Percentiles rank a stretch among this genome's conserved stretches.
These are phyloP conservation scores for Purpureocillium takamizusanense DNA, from an alignment of 2,329 filamentous ascomycete species.

Conservation along the genomic window DNA sequence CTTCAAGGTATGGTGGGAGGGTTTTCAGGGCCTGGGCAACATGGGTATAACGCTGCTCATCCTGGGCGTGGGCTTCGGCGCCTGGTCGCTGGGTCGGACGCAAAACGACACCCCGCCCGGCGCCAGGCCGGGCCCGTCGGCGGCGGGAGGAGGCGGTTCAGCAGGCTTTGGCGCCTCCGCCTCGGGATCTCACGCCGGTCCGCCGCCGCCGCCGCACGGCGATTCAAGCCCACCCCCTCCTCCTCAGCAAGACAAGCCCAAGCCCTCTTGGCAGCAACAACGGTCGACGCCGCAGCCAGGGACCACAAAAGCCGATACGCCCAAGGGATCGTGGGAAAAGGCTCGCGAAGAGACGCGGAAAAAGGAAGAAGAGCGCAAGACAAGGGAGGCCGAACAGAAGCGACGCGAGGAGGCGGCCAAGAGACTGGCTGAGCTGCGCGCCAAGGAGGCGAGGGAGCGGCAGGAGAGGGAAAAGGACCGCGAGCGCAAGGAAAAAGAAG, in stretches of 20 bases:
- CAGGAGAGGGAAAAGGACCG: slow-evolving; percentile 31
- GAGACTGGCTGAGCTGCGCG: slow-evolving; percentile 43
- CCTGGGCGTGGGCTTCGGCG: slow-evolving; percentile 63
- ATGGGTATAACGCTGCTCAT: slow-evolving; percentile 65
- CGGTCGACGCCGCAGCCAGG: slow-evolving; percentile 13
- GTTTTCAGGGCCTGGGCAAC: slow-evolving; percentile 62
- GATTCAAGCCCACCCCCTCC: slow-evolving; percentile 4
- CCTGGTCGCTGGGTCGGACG: slow-evolving; percentile 53
- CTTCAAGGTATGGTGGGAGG: slow-evolving; percentile 62
- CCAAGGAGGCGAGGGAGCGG: slow-evolving; percentile 43
- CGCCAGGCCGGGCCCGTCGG: slow-evolving; percentile 11
- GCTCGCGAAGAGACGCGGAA: slow-evolving; percentile 57
- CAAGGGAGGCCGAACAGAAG: slow-evolving; percentile 51
- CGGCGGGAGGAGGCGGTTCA: slow-evolving; percentile 10
- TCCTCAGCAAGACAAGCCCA: slow-evolving; percentile 10
- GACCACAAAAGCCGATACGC: slow-evolving; percentile 10
- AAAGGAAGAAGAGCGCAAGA: slow-evolving; percentile 55
- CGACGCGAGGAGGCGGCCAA: slow-evolving; percentile 46
- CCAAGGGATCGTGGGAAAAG: slow-evolving; percentile 55
- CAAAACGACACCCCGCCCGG: slow-evolving; percentile 20
- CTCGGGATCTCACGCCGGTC: slow-evolving; percentile 20
- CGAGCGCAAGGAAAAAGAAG: slow-evolving; percentile 26
- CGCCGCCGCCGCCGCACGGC: slow-evolving; percentile 21
- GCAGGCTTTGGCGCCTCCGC: slow-evolving; percentile 20
- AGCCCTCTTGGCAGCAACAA: slow-evolving; percentile 5